Evolutionary conservation across 2,329 filamentous ascomycete species (phyloP), one percentile per base, ranked within the genome.

Genomic region (Immersiporthe knoxdaviesiana): DNA sequence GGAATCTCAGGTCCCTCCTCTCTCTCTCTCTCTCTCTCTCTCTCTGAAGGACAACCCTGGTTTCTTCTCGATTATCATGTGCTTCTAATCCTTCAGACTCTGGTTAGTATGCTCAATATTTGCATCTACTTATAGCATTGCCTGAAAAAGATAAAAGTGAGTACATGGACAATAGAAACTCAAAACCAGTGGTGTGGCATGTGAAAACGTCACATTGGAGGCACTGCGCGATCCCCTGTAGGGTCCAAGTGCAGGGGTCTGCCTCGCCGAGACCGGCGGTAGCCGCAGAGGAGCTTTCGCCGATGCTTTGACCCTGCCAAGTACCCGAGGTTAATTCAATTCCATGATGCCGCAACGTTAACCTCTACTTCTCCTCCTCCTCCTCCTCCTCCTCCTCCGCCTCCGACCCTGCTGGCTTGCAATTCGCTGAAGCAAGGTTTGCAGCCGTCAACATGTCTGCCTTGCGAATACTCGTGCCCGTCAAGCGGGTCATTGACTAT

Each of bases 401-500:
- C 35, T 67, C 35, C 16, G 10, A 27, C n/a, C n/a, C 32, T 59
- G 65, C 62, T 70, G 66, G 65, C 68, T 70, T 65, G 70, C 72
- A 74, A 73, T 75, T 72, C 71, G 70, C 44, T 62, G 59, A 70
- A 70, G 66, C 62, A 54, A 61, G n/a, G 37, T 1, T 67, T 32
- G 58, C 75, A 73, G 71, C 73, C 74, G 65, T 73, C 74, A 76
- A 74, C 72, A 90, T 90, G 88, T 88, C 88, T 75, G 84, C 87
- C 68, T 82, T 93, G 75, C 85, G 91, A 79, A 94, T 94, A 80
- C 85, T 94, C 72, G 91, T 94, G 3, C 92, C 92, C 80, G 84
- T 94, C 62, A 94, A 94, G 84, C 84, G 92, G 88, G 92, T 94
- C 64, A 93, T 94, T 84, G 92, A 94, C 86, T 94, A 93, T 87